Evolutionary conservation across 2,329 filamentous ascomycete genomes (phyloP), one percentile per base, ranked within the genome.

Genomic region (Raffaelea ambrosiae): DNA sequence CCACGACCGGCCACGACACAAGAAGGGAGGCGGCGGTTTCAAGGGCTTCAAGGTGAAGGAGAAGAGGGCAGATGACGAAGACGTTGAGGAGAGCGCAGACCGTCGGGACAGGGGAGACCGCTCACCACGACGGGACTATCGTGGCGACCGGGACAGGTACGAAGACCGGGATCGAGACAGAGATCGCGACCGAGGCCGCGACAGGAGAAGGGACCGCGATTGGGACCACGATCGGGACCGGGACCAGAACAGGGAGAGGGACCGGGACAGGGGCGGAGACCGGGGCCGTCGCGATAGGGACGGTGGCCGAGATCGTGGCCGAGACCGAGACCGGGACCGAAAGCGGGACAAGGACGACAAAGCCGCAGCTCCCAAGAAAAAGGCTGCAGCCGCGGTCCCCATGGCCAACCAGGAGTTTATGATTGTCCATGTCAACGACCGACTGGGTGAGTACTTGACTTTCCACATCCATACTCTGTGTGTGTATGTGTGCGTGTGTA

Each of bases 361-460:
- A 4, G 55, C 51, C 23, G 60, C 54, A 20, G 57, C 55, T 26
- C 52, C 5, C 26, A 85, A 94, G 61, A 84, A 88, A 48, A 49
- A 49, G 21, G 16, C 44, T 29, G 26, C 26, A 7, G 7, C 26
- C 13, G 26, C 26, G 3, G 21, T 45, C 7, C 44, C 46, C n/a
- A 40, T 19, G 2, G 31, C 48, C 18, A 41, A 43, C 9, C 50
- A 48, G 3, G 52, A 55, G 29, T 52, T 55, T 20, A 94, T 96
- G 85, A 96, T 97, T 56, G 90, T 97, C 18, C 81, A 91, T 59
- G 82, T 97, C 61, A 97, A 97, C 63, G 91, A 97, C 66, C 79
- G 91, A n/a, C 71, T 97, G 33, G 91, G 49, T 51, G 14, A 36
- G 49, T 39, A 3, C n/a, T 9, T 38, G 9, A 7, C 13, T 29